Conservation (phyloP, 805 yeast genomes). For the Pichia phayaonensis region DNA sequence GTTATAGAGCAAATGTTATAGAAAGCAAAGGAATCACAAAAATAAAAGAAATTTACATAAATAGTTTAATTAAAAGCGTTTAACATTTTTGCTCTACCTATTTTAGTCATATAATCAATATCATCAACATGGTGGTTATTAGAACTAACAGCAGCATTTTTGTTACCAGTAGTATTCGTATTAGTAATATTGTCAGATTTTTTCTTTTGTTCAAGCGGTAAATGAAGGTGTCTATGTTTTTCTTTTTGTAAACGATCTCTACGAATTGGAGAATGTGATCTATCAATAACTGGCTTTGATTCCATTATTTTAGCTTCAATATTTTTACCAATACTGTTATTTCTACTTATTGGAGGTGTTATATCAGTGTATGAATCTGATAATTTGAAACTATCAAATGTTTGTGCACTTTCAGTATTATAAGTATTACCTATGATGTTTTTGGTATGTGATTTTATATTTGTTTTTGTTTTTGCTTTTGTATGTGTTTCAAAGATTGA, state of each 20-base stretch:
- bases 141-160: too few relatives aligned
- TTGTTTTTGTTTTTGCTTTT: not conserved
- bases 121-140: not conserved
- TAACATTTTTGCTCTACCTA: constrained; percentile 12
- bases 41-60: not conserved
- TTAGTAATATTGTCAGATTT: not conserved
- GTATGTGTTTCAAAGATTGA: not conserved
- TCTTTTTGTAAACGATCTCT: not conserved
- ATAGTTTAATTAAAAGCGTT: constrained; percentile 2
- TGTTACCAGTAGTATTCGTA: too few relatives aligned
- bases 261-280: not conserved
- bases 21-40: not conserved
- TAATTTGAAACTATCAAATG: not conserved
- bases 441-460: not conserved
- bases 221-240: not conserved
- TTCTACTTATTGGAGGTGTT: constrained; percentile 1
- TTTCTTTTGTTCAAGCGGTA: not conserved
- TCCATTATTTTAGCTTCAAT: not conserved
- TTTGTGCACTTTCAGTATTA: not conserved
- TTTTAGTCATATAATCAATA: constrained; percentile 8
- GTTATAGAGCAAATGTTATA: not conserved
- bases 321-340: not conserved
- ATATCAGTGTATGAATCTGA: not conserved
- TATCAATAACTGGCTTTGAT: not conserved
- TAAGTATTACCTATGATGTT: not conserved